Evolutionary conservation across 345 rosid genomes (phyloP), one percentile per base, ranked within the genome.

Genomic region (Citrus maxima): DNA sequence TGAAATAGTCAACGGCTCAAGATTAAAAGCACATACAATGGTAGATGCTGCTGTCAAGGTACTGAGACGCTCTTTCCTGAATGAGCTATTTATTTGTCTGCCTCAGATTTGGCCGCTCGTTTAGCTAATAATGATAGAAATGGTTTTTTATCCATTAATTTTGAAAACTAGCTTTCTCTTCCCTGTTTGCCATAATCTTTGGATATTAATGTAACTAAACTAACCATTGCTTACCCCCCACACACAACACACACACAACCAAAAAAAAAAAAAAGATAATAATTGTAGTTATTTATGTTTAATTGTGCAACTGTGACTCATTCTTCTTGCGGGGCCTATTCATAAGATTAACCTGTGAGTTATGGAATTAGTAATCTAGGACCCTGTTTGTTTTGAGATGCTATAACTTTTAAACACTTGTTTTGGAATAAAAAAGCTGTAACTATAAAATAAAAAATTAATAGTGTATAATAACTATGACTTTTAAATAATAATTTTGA

Each of bases 21-120:
- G 87, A 80, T 51, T 79, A 68, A 88, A 84, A 88, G 99, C 98
- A 49, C 88, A 79, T 61, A 64, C 86, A 69, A 94, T 97, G 99
- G 93, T 97, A 61, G 94, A 97, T 88, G 89, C 88, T 66, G 98
- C 96, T 81, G 81, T 93, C 37, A 91, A 97, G 97, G 98, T 97
- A 82, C 65, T 54, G 2, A 54, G 22, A 18, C n/a, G 3, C 22
- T 51, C 56, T 46, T 46, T 13, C 18, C 51, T 46, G 51, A 46
- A 46, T 46, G 51, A 46, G 16, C 51, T 46, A 10, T 46, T 46
- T 46, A 13, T 46, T 46, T 46, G 51, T 46, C 51, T 46, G 13
- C 51, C 51, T 12, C 18, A 10, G 51, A 13, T 42, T 10, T 42
- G 13, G 49, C 49, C 0, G 1, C 13, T 42, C 1, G 21, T 16